A percentile compares a stretch with the other conserved stretches of the same genome.
phyloP scores from a whole-genome alignment of 352 stramenopile genomes.

The Pythium vanterpoolii region DNA sequence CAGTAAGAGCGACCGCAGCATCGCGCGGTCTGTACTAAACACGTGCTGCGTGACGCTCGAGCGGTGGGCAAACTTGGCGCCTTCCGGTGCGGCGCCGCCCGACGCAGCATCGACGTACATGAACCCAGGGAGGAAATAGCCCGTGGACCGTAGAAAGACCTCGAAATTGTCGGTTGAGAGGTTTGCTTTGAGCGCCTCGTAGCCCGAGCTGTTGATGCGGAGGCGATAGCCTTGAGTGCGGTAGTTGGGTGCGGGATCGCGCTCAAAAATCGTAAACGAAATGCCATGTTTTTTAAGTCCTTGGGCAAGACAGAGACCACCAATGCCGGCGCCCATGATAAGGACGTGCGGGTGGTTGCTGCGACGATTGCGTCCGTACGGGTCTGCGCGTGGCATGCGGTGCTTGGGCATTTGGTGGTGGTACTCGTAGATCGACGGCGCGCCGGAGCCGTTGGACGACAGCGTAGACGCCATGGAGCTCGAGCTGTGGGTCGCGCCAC shows the following conservation, averaged over 20 bases:
- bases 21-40: conserved; percentile 22
- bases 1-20: conserved; percentile 33
- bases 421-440: conserved; percentile 22
- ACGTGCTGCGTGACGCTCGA: conserved; percentile 17
- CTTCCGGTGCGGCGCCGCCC: conserved; percentile 3
- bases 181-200: conserved; percentile 52
- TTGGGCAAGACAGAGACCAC: conserved; percentile 56
- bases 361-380: background rate
- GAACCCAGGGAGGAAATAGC: conserved; percentile 51
- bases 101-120: conserved; percentile 48
- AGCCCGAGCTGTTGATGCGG: conserved; percentile 56
- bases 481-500: background rate
- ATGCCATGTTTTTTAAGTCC: conserved; percentile 56
- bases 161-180: conserved; percentile 48
- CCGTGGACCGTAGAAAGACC: conserved; percentile 49
- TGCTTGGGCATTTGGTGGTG: conserved; percentile 19
- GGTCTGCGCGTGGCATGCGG: background rate
- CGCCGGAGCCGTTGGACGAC: background rate
- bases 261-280: conserved; percentile 65
- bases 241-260: conserved; percentile 58
- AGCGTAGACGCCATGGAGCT: conserved; percentile 4
- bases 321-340: conserved; percentile 49
- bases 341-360: conserved; percentile 8
- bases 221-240: conserved; percentile 58
- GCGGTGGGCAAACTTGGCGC: conserved; percentile 9